Base-by-base conservation (phyloP, 164 flowering plant species). In the Tetrastigma voinierianum region DNA sequence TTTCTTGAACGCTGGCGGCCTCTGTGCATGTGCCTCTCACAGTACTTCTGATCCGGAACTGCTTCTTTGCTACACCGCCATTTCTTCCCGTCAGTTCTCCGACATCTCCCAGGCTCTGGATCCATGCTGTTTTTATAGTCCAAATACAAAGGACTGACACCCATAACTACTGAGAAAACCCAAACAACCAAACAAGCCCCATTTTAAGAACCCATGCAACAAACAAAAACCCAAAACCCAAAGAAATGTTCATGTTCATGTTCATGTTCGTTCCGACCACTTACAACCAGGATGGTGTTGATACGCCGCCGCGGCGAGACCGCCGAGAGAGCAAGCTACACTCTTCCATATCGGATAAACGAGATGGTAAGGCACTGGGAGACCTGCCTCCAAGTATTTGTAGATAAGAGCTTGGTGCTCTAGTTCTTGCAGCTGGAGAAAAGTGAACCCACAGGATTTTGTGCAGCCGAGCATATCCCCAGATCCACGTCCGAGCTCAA, bases 41-140 rank as follows among this genome's bases (percentile, higher is more conserved):
- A 87, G 74, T 87, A 87, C 65, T 84, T 87, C 12, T 76, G 71
- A 53, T 79, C 79, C 40, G 81, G 80, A 10, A 79, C 72, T 12
- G 80, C 91, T 49, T 80, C 82, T 59, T 79, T 76, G 66, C 69
- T 69, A 18, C 80, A 79, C 23, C 78, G 67, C 82, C 82, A 79
- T 71, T 79, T 86, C 70, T 83, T 83, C n/a, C 88, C 88, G 65
- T 86, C 88, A 3, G 88, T 86, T 78, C 90, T 81, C 46, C 84
- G 80, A 57, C 90, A 86, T 51, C 88, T 75, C 43, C 86, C 78
- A 25, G 87, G 86, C 62, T 86, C 90, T 43, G 84, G 81, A 19
- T 86, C 86, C 76, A 72, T 47, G 25, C 81, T 78, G 23, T 61
- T 70, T 63, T 46, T 72, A 11, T 61, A 51, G 14, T 64, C 73